Evolutionary conservation across 129 eudicot genomes (phyloP), one percentile per base, ranked within the genome.

Genomic region (Pseudognaphalium luteoalbum): DNA sequence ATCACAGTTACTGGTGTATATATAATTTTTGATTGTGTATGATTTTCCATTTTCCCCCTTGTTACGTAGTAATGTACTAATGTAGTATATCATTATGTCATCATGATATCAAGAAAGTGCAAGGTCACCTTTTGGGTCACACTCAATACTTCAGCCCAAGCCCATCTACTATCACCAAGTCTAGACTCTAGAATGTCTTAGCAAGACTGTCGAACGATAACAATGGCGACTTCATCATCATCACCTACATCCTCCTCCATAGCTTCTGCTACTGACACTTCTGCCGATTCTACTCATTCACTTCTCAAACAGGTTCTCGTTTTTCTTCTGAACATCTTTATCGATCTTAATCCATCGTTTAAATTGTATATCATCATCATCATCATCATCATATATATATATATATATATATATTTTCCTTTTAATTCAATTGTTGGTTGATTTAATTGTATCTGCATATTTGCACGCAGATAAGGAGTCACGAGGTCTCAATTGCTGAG

Each of bases 201-300:
- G 51, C 51, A 42, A 42, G 51, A 25, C 6, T 11, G 22, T 3
- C 51, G 37, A 20, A 44, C 28, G 22, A 51, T 35, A 66, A 52
- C 74, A 14, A 79, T 72, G 83, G 78, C 83, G 78, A 79, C 73
- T 71, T 33, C 77, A 61, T 78, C 72, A 33, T 33, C 77, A 61
- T 78, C 72, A 33, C 17, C 51, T 10, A 44, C 51, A 10, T 10
- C 51, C 2, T 44, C 51, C 51, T 44, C 51, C 51, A 10, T 44
- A 44, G 51, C 51, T 44, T 44, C 83, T 51, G 52, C 73, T 14
- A 42, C 83, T 71, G 71, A 72, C 17, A 33, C 47, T 65, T 22
- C 37, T 66, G 5, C 33, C 14, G 69, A n/a, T 33, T 54, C 78
- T 17, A 80, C 62, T 25, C 28, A 25, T 25, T 80, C 79, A 19